Evolutionary conservation across 2,329 filamentous ascomycete species (phyloP), one percentile per base, ranked within the genome.

Genomic region (Beauveria australis): DNA sequence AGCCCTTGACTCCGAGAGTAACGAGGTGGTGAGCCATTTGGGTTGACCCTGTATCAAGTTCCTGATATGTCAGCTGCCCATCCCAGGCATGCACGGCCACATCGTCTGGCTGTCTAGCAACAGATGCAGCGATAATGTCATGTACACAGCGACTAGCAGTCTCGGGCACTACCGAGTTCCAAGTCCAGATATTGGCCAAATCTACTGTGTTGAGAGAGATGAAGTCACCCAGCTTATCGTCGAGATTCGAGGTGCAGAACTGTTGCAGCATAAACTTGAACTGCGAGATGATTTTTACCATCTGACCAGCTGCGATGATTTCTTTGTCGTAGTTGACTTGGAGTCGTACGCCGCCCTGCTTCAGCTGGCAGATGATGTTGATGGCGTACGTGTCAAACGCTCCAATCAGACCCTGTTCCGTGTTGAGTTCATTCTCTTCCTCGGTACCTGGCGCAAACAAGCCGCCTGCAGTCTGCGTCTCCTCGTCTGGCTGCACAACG

Each of bases 381-480:
- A 65, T 49, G 6, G 64, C 57, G 14, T 65, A 64, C 18, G 61
- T 65, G 33, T 55, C 61, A 18, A 65, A 64, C 12, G 61, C 61
- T n/a, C 62, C 64, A 33, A 62, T 7, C 30, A 46, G 22, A 10
- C 53, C 43, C 19, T 56, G 43, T 19, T 48, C 43, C 54, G 48
- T 59, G 33, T 51, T 53, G 14, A 24, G 16, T 18, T 59, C 58
- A 12, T 41, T 51, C 6, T 59, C 53, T 7, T 49, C 46, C 14
- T 51, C 40, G n/a, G 62, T 59, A 4, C 47, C 59, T 5, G 61
- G 14, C 7, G 61, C 64, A 7, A 49, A 48, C 1, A 62, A 37
- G 4, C 30, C 54, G 4, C 19, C 16, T 0, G 55, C 53, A n/a
- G 22, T 33, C n/a, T 53, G 59, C 2, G 43, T 62, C 18, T 52